Evolutionary conservation across 1,139 yeast species (phyloP).

Genomic region (Geotrichum fermentans): DNA sequence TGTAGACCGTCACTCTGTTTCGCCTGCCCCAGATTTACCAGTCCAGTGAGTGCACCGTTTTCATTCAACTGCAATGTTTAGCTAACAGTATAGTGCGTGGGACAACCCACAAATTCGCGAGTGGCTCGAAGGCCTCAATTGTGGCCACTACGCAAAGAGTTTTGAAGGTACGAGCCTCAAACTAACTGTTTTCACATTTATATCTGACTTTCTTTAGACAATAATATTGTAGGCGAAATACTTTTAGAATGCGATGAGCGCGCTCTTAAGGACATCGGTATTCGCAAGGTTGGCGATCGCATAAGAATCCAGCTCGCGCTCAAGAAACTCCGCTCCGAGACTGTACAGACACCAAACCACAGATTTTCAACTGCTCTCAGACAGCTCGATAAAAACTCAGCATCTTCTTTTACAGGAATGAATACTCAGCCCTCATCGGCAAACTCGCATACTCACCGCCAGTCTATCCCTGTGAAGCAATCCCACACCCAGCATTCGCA

Average conservation of each 20-base stretch:
- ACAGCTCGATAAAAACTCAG: slow-evolving; percentile 24
- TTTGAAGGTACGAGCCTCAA: slow-evolving; percentile 24
- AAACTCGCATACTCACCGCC: not conserved
- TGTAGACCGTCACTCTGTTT: not conserved
- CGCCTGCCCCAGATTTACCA: slow-evolving; percentile 11
- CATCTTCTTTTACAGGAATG: slow-evolving; percentile 25
- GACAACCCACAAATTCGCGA: slow-evolving; percentile 28
- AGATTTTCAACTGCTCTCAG: slow-evolving; percentile 20
- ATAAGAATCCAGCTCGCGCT: slow-evolving; percentile 56
- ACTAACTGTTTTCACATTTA: not conserved
- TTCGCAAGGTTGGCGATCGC: slow-evolving; percentile 75
- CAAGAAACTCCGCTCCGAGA: slow-evolving; percentile 24
- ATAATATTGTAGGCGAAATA: slow-evolving; percentile 58
- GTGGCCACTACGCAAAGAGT: slow-evolving; percentile 26
- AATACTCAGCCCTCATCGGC: not conserved
- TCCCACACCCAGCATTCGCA: not conserved
- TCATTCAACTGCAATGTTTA: slow-evolving; percentile 24
- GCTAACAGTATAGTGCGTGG: slow-evolving; percentile 11
- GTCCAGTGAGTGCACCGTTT: slow-evolving; percentile 3
- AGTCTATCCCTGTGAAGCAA: not conserved
- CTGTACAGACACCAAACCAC: slow-evolving; percentile 21
- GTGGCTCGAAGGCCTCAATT: slow-evolving; percentile 33
- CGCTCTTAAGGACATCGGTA: slow-evolving; percentile 68
- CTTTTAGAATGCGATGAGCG: slow-evolving; percentile 60
- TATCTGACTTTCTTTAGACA: slow-evolving; percentile 25